Conservation (phyloP, 257 asterid genomes). For the Nemophila menziesii region DNA sequence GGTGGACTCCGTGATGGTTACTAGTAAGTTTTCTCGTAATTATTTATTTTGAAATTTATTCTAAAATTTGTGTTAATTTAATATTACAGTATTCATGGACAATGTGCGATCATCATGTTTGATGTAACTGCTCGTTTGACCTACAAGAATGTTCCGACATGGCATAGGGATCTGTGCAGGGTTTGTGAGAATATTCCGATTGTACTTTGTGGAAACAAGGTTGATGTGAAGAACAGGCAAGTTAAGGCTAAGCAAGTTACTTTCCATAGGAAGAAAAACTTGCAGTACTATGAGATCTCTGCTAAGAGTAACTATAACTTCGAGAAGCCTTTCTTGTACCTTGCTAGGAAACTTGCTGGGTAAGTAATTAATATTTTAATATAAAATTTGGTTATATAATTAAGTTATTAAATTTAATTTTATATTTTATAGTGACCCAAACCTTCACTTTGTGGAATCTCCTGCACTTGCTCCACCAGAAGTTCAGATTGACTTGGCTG, state of each 20-base stretch:
- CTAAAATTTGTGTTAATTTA: neutral
- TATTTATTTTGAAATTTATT: neutral
- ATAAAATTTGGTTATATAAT: neutral
- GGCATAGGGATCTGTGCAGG: constrained; percentile 87
- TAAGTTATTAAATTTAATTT: neutral
- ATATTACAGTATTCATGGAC: constrained; percentile 56
- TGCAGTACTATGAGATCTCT: constrained; percentile 64
- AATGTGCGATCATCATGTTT: constrained; percentile 76
- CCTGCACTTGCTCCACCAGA: constrained; percentile 71
- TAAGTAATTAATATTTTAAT: constrained; percentile 5
- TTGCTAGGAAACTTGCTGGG: constrained; percentile 75
- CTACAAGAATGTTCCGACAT: constrained; percentile 73
- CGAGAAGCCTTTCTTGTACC: constrained; percentile 68
- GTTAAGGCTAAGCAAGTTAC: constrained; percentile 75
- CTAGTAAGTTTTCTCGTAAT: constrained; percentile 38
- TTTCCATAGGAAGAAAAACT: constrained; percentile 57
- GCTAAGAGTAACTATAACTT: constrained; percentile 83
- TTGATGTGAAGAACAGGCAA: constrained; percentile 73
- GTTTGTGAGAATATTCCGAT: constrained; percentile 66
- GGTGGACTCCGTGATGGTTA: constrained; percentile 81
- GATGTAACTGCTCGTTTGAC: constrained; percentile 76
- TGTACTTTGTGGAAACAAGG: constrained; percentile 67
- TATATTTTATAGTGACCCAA: constrained; percentile 27
- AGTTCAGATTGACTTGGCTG: constrained; percentile 47
- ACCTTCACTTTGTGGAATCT: constrained; percentile 57